phyloP scores from a whole-genome alignment of 2,329 filamentous ascomycete genomes.

The Fusarium fujikuroi region DNA sequence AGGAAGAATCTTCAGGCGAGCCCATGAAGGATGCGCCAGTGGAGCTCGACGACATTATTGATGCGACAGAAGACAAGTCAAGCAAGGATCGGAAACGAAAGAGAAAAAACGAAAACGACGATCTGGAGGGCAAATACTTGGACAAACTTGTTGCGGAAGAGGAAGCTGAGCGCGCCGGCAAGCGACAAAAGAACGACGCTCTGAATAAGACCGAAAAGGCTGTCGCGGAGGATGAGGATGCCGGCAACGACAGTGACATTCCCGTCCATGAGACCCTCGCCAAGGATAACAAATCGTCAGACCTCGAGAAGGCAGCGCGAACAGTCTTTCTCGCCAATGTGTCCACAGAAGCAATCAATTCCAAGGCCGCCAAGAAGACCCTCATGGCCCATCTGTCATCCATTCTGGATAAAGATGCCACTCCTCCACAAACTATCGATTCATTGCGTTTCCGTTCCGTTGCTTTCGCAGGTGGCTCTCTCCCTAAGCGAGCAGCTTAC shows the following conservation, averaged over 20 bases:
- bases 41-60: conserved; percentile 52
- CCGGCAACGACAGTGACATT: conserved; percentile 55
- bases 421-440: conserved; percentile 77
- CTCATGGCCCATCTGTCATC: conserved; percentile 82
- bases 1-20: conserved; percentile 53
- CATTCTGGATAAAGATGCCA: conserved; percentile 67
- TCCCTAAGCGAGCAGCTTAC: conserved; percentile 94
- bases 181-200: conserved; percentile 60
- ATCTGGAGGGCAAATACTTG: conserved; percentile 77
- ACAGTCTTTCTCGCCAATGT: conserved; percentile 96
- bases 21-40: conserved; percentile 49
- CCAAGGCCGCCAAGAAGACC: conserved; percentile 81
- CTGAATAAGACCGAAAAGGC: conserved; percentile 41
- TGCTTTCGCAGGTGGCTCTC: conserved; percentile 77
- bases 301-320: conserved; percentile 85
- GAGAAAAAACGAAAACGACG: conserved; percentile 73
- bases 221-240: conserved; percentile 59
- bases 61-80: conserved; percentile 50
- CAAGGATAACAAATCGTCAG: conserved; percentile 64
- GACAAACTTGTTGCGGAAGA: conserved; percentile 70
- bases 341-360: conserved; percentile 82
- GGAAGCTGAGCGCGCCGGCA: conserved; percentile 65
- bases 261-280: conserved; percentile 68
- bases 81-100: conserved; percentile 70
- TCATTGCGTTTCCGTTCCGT: conserved; percentile 95